phyloP scores from a whole-genome alignment of 108 stramenopile species.

The Schizochytrium sp. region DNA sequence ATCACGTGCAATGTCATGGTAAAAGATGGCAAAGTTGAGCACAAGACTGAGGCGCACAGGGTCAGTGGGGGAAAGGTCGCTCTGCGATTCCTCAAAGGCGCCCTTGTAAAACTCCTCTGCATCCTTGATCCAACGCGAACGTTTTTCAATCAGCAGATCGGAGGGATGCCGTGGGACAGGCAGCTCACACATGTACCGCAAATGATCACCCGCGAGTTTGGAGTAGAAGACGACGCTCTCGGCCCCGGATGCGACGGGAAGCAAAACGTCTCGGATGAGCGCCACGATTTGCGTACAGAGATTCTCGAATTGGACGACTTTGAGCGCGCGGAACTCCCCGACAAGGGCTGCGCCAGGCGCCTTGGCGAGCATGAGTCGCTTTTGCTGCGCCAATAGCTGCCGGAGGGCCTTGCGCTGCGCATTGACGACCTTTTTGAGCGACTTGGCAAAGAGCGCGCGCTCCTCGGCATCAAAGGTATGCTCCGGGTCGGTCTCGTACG shows the following conservation, averaged over 20 bases:
- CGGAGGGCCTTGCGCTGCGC: not conserved
- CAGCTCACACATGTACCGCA: not conserved
- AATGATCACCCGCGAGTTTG: not conserved
- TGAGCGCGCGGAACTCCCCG: not conserved
- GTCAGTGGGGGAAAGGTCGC: not conserved
- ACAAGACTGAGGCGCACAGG: not conserved
- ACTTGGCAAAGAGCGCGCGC: not conserved
- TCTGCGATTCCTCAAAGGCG: not conserved
- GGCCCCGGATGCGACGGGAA: not conserved
- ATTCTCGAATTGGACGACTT: not conserved
- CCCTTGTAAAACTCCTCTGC: not conserved
- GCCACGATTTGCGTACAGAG: not conserved
- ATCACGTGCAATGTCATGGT: not conserved
- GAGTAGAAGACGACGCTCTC: not conserved
- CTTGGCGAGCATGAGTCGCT: not conserved
- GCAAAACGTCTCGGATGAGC: not conserved
- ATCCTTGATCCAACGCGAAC: not conserved
- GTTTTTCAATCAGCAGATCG: not conserved
- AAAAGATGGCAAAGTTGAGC: not conserved
- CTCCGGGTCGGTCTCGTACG: not conserved
- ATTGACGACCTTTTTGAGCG: constrained; percentile 3
- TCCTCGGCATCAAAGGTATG: not conserved
- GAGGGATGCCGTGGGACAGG: not conserved
- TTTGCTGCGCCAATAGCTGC: not conserved
- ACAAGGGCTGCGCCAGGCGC: not conserved